These are phyloP conservation scores for Cytospora chrysosperma DNA, from an alignment of 2,329 filamentous ascomycete genomes.

Conservation along the genomic window DNA sequence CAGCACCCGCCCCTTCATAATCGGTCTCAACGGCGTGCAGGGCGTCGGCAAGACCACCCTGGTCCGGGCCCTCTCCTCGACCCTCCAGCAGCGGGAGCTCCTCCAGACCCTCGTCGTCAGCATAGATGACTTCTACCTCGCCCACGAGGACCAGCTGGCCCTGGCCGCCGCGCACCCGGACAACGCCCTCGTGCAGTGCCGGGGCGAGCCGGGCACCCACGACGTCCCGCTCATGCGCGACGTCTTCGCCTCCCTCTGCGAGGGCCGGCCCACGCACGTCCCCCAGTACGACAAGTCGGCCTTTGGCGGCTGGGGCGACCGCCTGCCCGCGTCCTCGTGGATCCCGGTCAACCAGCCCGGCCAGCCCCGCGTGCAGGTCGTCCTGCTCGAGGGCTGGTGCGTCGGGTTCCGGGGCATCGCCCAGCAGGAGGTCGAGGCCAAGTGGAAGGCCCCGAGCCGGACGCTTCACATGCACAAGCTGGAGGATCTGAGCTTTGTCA, in stretches of 20 bases:
- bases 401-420: constrained; percentile 73
- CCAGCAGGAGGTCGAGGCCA: constrained; percentile 50
- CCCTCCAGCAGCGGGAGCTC: constrained; percentile 55
- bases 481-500: constrained; percentile 51
- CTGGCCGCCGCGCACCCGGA: constrained; percentile 64
- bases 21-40: constrained; percentile 89
- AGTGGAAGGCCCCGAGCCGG: constrained; percentile 50
- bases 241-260: constrained; percentile 61
- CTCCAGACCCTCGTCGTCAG: constrained; percentile 71
- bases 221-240: constrained; percentile 64
- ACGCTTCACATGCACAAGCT: constrained; percentile 49
- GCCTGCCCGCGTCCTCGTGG: constrained; percentile 64
- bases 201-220: constrained; percentile 82
- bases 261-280: constrained; percentile 53
- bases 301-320: constrained; percentile 74
- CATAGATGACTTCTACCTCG: constrained; percentile 88
- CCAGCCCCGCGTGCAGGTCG: constrained; percentile 54
- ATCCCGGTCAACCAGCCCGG: constrained; percentile 51
- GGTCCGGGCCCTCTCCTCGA: constrained; percentile 63
- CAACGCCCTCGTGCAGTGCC: constrained; percentile 76
- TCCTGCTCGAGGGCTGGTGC: constrained; percentile 90
- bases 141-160: constrained; percentile 63
- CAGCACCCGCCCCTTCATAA: constrained; percentile 62
- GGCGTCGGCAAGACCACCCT: constrained; percentile 91
- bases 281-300: constrained; percentile 84